Base-by-base conservation (phyloP, 495 filamentous ascomycete species). In the Penicillium coprophilum region DNA sequence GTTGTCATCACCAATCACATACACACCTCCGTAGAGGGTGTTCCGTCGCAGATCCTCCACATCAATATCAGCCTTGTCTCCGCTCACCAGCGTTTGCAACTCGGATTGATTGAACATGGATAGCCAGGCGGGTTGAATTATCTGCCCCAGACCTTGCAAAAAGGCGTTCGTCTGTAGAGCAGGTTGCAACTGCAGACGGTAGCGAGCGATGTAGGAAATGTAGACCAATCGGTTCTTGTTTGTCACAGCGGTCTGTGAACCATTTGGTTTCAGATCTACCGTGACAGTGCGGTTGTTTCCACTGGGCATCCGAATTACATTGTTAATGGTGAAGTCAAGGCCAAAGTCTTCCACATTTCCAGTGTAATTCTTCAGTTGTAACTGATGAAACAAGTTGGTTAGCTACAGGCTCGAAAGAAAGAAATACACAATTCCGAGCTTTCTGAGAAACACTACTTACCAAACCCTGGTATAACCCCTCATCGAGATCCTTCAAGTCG, bases 101-200 rank as follows among this genome's bases (percentile, higher is more conserved):
- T 98, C 94, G 8, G 82, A 79, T 62, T 97, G 94, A 69, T 98
- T 98, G 78, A 99, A 99, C 94, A 99, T 99, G 59, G 85, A 89
- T 4, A 99, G 79, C 94, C 94, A 99, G 3, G 82, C 80, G 0
- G 93, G 93, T 55, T 91, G 86, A 58, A 99, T 95, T 62, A 99
- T 95, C 52, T 87, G 78, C 13, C 88, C 82, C 5, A 98, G 81
- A 1, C 94, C 94, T 46, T 83, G 81, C 8, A 98, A 81, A 63
- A 98, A 98, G 1, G 91, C 91, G 17, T 82, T 82, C 4, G 92
- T 96, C 68, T 97, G 92, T 41, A 75, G 70, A 51, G 78, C 76
- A 0, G 89, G 88, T 62, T 97, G 93, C 5, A 80, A 77, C 56
- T 89, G 85, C 1, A 99, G 82, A 1, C 92, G 87, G 69, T 96